Evolutionary conservation across 2,329 filamentous ascomycete species (phyloP).

Genomic region (Tolypocladium tropicale): DNA sequence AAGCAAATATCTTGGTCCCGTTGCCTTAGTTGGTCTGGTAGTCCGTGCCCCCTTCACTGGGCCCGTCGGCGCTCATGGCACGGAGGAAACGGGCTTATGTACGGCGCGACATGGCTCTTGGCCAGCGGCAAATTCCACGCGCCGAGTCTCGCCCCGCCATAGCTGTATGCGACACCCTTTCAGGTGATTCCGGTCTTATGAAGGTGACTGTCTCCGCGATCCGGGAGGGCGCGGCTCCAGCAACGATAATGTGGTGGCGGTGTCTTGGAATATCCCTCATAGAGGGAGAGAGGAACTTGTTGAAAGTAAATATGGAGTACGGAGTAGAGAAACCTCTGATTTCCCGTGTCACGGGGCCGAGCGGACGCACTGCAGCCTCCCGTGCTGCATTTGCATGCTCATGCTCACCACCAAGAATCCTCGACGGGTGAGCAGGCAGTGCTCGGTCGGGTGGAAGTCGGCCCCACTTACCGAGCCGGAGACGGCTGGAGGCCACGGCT

Average conservation of each 20-base stretch:
- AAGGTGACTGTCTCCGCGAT: background rate
- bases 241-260: too few species aligned
- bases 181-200: background rate
- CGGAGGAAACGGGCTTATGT: background rate
- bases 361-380: background rate
- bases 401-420: background rate
- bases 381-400: background rate
- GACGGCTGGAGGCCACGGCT: background rate
- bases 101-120: background rate
- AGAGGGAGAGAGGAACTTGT: background rate
- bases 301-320: too few species aligned
- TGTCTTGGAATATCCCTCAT: background rate
- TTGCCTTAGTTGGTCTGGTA: background rate
- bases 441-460: background rate
- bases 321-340: background rate
- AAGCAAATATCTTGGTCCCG: background rate
- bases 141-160: background rate
- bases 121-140: background rate
- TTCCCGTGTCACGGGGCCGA: background rate
- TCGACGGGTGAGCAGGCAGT: background rate
- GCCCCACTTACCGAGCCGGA: slow-evolving; percentile 2
- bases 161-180: background rate
- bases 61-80: background rate
- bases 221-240: too few species aligned
- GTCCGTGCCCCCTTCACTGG: background rate